Conservation (phyloP, 1,284 basidiomycete species). For the Porogramme epimiltina region DNA sequence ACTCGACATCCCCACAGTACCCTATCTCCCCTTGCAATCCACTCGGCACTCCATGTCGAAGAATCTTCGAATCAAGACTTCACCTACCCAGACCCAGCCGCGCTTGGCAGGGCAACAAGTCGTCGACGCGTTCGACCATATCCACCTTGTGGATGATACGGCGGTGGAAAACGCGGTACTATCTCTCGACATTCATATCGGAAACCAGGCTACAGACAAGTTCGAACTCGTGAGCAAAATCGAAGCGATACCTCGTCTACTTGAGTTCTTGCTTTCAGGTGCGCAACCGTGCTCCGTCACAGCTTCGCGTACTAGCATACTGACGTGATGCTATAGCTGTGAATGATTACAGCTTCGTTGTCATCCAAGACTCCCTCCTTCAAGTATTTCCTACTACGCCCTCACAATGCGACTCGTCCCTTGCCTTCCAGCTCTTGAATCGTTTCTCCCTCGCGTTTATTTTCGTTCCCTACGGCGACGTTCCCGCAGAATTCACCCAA, state of each 20-base stretch:
- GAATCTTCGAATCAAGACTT: neutral
- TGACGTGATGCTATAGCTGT: neutral
- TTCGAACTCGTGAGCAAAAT: neutral
- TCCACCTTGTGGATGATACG: neutral
- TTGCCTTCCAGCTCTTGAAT: conserved; percentile 38
- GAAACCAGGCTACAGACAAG: neutral
- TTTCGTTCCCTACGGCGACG: conserved; percentile 11
- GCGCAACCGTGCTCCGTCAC: neutral
- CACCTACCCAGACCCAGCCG: neutral
- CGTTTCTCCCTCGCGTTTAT: conserved; percentile 17
- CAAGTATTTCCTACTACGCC: conserved; percentile 5
- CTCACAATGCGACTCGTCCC: conserved; percentile 2
- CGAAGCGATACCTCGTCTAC: neutral
- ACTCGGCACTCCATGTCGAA: neutral
- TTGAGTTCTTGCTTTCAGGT: neutral
- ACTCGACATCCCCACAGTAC: too few relatives aligned
- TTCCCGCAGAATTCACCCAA: neutral
- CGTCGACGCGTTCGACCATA: neutral
- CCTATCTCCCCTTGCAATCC: too few relatives aligned
- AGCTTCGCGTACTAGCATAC: neutral
- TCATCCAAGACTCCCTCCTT: conserved; percentile 1
- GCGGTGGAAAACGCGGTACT: neutral
- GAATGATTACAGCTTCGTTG: neutral
- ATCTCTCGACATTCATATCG: neutral
- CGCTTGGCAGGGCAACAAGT: neutral